Percentiles rank a stretch among this genome's conserved stretches.
These are phyloP conservation scores for Penicillium sp. DNA, from an alignment of 2,329 filamentous ascomycete species.

Conservation along the genomic window DNA sequence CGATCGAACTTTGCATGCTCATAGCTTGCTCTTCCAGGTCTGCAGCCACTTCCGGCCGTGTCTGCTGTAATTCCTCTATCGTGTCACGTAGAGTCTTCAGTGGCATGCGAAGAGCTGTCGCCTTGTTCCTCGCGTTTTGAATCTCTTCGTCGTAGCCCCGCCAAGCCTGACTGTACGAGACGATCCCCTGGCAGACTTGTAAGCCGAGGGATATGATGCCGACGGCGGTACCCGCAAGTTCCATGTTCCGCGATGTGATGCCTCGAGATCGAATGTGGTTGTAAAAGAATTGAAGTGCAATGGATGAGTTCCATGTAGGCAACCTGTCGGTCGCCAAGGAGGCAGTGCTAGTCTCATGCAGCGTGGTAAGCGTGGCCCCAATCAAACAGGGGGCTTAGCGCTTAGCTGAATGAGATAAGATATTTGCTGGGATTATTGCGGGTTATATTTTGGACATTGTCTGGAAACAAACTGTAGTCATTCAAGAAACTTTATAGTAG, in stretches of 20 bases:
- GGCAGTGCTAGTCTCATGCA: neutral
- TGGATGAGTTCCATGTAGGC: neutral
- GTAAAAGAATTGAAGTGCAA: neutral
- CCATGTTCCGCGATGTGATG: neutral
- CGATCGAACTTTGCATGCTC: neutral
- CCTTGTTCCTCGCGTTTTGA: slow-evolving; percentile 4
- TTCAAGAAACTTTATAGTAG: neutral
- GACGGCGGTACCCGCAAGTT: slow-evolving; percentile 10
- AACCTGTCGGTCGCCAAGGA: neutral
- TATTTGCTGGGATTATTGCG: neutral
- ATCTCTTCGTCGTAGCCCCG: slow-evolving; percentile 9
- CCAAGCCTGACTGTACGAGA: slow-evolving; percentile 7
- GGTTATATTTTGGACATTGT: neutral
- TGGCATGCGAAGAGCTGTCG: neutral
- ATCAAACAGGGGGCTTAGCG: neutral
- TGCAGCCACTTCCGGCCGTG: neutral
- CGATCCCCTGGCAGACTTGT: slow-evolving; percentile 9
- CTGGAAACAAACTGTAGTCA: neutral
- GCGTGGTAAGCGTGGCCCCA: neutral
- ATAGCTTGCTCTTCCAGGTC: slow-evolving; percentile 1
- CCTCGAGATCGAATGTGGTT: neutral
- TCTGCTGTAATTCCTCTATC: neutral
- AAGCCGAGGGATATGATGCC: slow-evolving; percentile 15
- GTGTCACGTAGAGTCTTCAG: slow-evolving; percentile 4
- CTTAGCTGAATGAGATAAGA: neutral